These are phyloP conservation scores for Coemansia sp. DNA, from an alignment of 192 early-diverging fungal species.

Conservation along the genomic window DNA sequence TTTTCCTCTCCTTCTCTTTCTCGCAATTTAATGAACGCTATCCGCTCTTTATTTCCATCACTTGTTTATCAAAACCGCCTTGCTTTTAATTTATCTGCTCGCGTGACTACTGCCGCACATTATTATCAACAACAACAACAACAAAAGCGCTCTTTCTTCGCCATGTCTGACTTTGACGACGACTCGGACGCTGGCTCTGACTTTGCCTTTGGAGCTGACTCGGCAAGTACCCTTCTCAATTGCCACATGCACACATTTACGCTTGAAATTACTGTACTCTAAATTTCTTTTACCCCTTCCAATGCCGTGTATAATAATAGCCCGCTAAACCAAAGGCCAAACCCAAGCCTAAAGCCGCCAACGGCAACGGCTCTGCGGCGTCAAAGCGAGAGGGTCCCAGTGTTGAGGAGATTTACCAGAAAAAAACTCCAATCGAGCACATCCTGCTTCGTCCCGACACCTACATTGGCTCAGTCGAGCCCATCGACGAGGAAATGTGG, in stretches of 20 bases:
- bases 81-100: not conserved
- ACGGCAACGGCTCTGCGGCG: not conserved
- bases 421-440: constrained; percentile 93
- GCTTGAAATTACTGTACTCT: no score
- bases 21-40: not conserved
- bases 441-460: constrained; percentile 92
- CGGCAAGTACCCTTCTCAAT: constrained; percentile 12
- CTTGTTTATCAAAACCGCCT: not conserved
- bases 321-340: constrained; percentile 38
- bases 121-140: no score
- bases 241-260: no score
- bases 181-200: constrained; percentile 47
- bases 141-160: no score
- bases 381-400: constrained; percentile 40
- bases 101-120: not conserved
- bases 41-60: constrained; percentile 5
- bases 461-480: constrained; percentile 92
- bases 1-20: not conserved
- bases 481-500: constrained; percentile 80
- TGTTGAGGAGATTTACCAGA: constrained; percentile 90
- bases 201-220: constrained; percentile 17
- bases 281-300: not conserved
- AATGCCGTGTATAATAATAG: constrained; percentile 7
- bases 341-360: constrained; percentile 7
- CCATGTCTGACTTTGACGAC: constrained; percentile 43